Percentiles rank a stretch among this genome's conserved stretches.
These are phyloP conservation scores for Didymosphaeria variabile DNA, from an alignment of 2,329 filamentous ascomycete genomes.

Conservation along the genomic window DNA sequence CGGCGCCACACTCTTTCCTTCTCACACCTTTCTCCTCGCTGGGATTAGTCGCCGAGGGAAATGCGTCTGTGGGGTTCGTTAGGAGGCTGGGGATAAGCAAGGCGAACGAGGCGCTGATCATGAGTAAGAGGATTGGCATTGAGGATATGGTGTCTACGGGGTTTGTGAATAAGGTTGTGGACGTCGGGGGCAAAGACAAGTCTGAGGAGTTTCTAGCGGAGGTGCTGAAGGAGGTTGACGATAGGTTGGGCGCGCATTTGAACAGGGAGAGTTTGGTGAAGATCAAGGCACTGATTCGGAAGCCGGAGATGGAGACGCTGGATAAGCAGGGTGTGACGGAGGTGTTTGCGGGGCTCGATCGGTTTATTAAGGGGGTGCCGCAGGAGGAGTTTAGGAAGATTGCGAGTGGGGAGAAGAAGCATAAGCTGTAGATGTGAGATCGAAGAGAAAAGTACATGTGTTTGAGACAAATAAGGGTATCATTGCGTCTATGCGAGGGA, in stretches of 20 bases:
- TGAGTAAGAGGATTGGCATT: constrained; percentile 79
- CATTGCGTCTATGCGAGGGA: constrained; percentile 37
- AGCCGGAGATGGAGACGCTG: constrained; percentile 74
- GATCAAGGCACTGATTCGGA: constrained; percentile 85
- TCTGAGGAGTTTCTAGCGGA: constrained; percentile 72
- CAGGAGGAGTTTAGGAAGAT: constrained; percentile 90
- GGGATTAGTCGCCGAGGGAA: constrained; percentile 89
- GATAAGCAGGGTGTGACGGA: constrained; percentile 83
- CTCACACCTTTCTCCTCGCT: constrained; percentile 92
- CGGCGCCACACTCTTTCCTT: constrained; percentile 78
- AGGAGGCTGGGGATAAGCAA: constrained; percentile 79
- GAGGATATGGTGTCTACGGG: constrained; percentile 79
- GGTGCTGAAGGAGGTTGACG: constrained; percentile 82
- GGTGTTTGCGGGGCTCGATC: constrained; percentile 83
- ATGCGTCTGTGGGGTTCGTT: constrained; percentile 79
- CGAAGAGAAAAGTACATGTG: no score
- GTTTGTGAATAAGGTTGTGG: constrained; percentile 87
- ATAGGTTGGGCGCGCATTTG: constrained; percentile 80
- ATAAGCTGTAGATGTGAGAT: constrained; percentile 76
- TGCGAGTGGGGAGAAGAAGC: constrained; percentile 87
- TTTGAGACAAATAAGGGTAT: background rate
- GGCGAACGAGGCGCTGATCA: constrained; percentile 92
- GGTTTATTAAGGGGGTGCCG: constrained; percentile 81
- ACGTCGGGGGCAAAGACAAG: constrained; percentile 64
- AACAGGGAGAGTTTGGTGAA: constrained; percentile 79